These are phyloP conservation scores for Funneliformis geosporum DNA, from an alignment of 192 early-diverging fungal genomes.

Conservation along the genomic window DNA sequence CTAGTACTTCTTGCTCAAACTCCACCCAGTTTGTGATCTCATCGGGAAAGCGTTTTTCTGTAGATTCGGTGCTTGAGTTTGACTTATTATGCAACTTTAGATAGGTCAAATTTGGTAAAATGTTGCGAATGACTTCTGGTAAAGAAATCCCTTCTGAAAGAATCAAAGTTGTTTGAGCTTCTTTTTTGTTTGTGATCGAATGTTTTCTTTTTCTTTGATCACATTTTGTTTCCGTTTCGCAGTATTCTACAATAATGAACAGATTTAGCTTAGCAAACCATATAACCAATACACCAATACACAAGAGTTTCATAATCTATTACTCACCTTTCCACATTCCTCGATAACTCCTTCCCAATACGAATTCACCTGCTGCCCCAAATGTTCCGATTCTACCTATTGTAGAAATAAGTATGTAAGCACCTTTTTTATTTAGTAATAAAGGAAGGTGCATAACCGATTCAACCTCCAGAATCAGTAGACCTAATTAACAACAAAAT, in stretches of 20 bases:
- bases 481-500: too few species aligned
- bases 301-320: constrained; percentile 2
- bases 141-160: constrained; percentile 6
- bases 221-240: not conserved
- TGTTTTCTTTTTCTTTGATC: not conserved
- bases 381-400: not conserved
- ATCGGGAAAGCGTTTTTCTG: not conserved
- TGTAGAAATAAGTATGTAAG: not conserved
- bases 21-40: not conserved
- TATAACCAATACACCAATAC: not conserved
- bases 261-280: not conserved
- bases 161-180: not conserved
- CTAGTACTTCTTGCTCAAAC: not conserved
- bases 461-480: too few species aligned
- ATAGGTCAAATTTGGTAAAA: not conserved
- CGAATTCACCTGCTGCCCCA: not conserved
- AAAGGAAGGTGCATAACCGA: too few species aligned
- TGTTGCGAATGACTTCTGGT: not conserved
- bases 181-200: not conserved
- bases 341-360: not conserved
- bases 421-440: too few species aligned
- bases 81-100: not conserved
- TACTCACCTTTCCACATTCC: not conserved
- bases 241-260: not conserved
- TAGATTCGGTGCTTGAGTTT: not conserved